Percentiles rank a stretch among this genome's conserved stretches.
phyloP scores from a whole-genome alignment of 495 filamentous ascomycete species.

The Penicillium ucsense region DNA sequence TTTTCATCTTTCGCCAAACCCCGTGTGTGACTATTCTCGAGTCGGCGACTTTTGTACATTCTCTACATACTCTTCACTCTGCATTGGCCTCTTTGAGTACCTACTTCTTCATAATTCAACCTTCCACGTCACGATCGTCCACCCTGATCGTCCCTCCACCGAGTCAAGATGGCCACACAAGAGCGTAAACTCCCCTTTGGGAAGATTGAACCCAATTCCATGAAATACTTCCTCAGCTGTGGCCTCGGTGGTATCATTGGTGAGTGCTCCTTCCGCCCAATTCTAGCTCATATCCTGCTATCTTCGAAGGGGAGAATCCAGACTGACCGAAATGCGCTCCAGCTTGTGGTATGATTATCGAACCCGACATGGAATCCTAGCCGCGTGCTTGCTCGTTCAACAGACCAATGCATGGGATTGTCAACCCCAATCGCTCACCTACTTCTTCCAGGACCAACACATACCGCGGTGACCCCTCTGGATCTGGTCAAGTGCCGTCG shows the following conservation, averaged over 20 bases:
- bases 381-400: not conserved
- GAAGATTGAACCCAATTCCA: slow-evolving; percentile 57
- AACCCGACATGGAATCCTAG: not conserved
- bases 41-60: too few relatives aligned
- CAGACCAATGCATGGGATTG: too few relatives aligned
- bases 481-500: slow-evolving; percentile 63
- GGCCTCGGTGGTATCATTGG: slow-evolving; percentile 55
- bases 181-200: slow-evolving; percentile 37
- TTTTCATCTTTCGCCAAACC: too few relatives aligned
- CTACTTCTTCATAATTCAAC: not conserved
- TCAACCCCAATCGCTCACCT: not conserved
- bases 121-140: too few relatives aligned
- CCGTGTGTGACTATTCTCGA: too few relatives aligned
- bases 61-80: too few relatives aligned
- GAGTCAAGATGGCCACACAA: slow-evolving; percentile 22
- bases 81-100: too few relatives aligned
- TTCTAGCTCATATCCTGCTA: not conserved
- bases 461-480: slow-evolving; percentile 51
- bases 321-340: not conserved
- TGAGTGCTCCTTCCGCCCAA: slow-evolving; percentile 17
- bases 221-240: slow-evolving; percentile 58
- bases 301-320: not conserved
- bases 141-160: too few relatives aligned
- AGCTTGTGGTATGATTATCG: slow-evolving; percentile 49
- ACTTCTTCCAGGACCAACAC: slow-evolving; percentile 32